Conservation (phyloP, 176 grass and related monocot species). For the Avena insularis region DNA sequence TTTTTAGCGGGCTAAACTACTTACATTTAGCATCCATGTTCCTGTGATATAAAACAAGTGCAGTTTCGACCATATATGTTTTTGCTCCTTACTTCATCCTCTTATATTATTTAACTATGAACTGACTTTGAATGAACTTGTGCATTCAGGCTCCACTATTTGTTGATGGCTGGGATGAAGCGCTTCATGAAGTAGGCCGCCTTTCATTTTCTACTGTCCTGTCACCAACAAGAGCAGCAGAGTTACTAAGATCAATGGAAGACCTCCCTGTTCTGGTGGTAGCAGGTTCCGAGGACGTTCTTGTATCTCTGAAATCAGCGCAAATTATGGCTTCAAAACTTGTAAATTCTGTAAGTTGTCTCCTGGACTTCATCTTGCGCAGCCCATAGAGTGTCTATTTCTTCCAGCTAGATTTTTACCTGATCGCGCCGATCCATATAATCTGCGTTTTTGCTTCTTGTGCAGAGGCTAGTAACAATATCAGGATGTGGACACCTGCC, state of each 20-base stretch:
- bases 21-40: neutral
- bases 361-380: neutral
- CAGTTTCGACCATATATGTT: neutral
- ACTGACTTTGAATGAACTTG: slow-evolving; percentile 27
- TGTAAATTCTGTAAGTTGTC: slow-evolving; percentile 82
- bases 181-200: slow-evolving; percentile 92
- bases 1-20: neutral
- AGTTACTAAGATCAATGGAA: slow-evolving; percentile 79
- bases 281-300: slow-evolving; percentile 85
- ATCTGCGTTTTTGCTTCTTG: slow-evolving; percentile 10
- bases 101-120: neutral
- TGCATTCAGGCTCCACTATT: slow-evolving; percentile 77
- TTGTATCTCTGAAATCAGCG: slow-evolving; percentile 79
- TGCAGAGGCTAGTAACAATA: slow-evolving; percentile 87
- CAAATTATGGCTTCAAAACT: slow-evolving; percentile 88
- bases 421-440: neutral
- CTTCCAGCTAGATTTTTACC: neutral
- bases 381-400: neutral
- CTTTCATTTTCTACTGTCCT: slow-evolving; percentile 91
- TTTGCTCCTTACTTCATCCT: slow-evolving; percentile 11
- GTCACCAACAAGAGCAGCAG: slow-evolving; percentile 67
- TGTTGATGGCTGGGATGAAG: slow-evolving; percentile 98
- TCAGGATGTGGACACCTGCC: slow-evolving; percentile 94
- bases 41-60: neutral
- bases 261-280: slow-evolving; percentile 85